Conservation (phyloP, 257 asterid species). For the Ligustrum vulgare region DNA sequence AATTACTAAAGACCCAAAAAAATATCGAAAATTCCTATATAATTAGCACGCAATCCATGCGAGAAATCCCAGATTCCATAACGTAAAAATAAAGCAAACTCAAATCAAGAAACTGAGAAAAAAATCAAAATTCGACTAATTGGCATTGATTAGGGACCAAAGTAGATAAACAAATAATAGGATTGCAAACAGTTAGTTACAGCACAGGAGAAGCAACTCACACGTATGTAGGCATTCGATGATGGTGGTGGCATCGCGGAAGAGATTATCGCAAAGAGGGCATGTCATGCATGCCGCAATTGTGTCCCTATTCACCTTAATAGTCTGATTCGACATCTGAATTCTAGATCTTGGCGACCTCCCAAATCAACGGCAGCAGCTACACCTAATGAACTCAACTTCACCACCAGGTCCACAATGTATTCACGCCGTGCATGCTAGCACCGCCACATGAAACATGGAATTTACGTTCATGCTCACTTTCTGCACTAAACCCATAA, state of each 20-base stretch:
- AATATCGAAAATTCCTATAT: conserved; percentile 23
- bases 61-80: conserved; percentile 25
- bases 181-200: conserved; percentile 11
- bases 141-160: conserved; percentile 16
- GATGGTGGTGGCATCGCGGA: conserved; percentile 88
- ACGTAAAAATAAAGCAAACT: conserved; percentile 13
- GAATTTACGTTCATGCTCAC: conserved; percentile 67
- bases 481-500: conserved; percentile 55
- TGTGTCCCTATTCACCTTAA: conserved; percentile 65
- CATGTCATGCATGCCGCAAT: conserved; percentile 98
- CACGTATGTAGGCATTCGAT: conserved; percentile 88
- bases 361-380: conserved; percentile 31
- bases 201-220: conserved; percentile 27
- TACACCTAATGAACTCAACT: conserved; percentile 15
- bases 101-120: conserved; percentile 21
- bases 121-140: conserved; percentile 6
- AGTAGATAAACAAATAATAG: not conserved
- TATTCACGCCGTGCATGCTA: conserved; percentile 66
- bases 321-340: conserved; percentile 89
- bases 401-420: conserved; percentile 27
- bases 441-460: conserved; percentile 37
- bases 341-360: conserved; percentile 31
- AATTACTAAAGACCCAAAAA: conserved; percentile 11
- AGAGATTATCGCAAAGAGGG: conserved; percentile 80
- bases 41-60: conserved; percentile 22